Percentiles rank a stretch among this genome's conserved stretches.
phyloP scores from a whole-genome alignment of 2,329 filamentous ascomycete species.

The Raffaelea arxii region DNA sequence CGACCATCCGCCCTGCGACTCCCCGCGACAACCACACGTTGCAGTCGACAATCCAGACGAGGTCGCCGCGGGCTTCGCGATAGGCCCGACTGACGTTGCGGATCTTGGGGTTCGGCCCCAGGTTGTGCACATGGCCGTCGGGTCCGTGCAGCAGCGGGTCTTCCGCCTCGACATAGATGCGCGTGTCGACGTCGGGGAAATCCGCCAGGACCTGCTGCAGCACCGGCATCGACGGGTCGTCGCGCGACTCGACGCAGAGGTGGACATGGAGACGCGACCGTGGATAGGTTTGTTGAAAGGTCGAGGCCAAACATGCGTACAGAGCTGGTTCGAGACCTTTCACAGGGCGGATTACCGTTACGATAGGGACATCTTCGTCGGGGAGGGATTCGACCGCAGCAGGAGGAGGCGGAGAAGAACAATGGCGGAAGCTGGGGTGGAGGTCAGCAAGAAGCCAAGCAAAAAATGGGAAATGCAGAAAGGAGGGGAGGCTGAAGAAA shows the following conservation, averaged over 20 bases:
- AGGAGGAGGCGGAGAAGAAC: conserved; percentile 37
- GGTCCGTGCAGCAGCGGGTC: conserved; percentile 23
- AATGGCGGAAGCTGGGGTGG: conserved; percentile 43
- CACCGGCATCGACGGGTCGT: conserved; percentile 68
- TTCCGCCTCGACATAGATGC: conserved; percentile 36
- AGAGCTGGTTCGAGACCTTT: conserved; percentile 86
- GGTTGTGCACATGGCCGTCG: conserved; percentile 38
- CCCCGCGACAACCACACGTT: conserved; percentile 85
- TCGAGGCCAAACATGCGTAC: conserved; percentile 85
- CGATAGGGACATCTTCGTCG: conserved; percentile 54
- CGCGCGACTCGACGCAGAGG: conserved; percentile 67
- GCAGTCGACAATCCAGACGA: conserved; percentile 93
- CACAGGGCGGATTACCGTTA: conserved; percentile 87
- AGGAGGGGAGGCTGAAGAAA: no score
- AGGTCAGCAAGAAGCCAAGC: no score
- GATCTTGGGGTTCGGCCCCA: conserved; percentile 98
- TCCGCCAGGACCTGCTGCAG: conserved; percentile 63
- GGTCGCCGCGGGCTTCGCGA: conserved; percentile 73
- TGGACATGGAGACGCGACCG: conserved; percentile 63
- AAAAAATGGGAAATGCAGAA: no score
- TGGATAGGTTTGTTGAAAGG: conserved; percentile 76
- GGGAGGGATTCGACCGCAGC: conserved; percentile 41
- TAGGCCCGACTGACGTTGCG: conserved; percentile 93
- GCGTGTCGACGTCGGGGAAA: conserved; percentile 69
- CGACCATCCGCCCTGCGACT: conserved; percentile 79